Evolutionary conservation across 2,329 filamentous ascomycete species (phyloP).

Genomic region (Cladosporium austrohemisphaericum): DNA sequence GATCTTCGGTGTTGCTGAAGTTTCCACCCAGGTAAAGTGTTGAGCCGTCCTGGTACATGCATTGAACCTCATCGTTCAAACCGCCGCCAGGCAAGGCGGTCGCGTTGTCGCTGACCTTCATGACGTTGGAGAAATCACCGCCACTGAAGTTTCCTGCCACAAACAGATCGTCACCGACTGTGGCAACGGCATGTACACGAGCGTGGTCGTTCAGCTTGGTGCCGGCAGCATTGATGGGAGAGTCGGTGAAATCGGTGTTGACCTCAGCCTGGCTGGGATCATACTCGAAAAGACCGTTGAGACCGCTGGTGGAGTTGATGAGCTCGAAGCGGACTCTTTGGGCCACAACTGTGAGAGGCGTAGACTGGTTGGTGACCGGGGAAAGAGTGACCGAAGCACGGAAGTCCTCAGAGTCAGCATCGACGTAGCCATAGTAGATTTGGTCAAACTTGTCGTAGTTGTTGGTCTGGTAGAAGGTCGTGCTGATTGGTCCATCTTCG

Average conservation of each 20-base stretch:
- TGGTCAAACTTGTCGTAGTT: constrained; percentile 95
- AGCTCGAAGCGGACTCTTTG: constrained; percentile 78
- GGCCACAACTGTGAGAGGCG: constrained; percentile 75
- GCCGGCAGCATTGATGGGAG: constrained; percentile 73
- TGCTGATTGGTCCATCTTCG: constrained; percentile 50
- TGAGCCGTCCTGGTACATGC: constrained; percentile 64
- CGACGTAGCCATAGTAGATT: constrained; percentile 80
- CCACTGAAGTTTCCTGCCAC: constrained; percentile 83
- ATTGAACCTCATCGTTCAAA: constrained; percentile 72
- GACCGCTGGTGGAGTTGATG: constrained; percentile 68
- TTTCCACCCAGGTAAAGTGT: constrained; percentile 76
- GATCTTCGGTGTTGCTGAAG: constrained; percentile 70
- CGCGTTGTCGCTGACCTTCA: constrained; percentile 65
- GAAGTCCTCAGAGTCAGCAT: constrained; percentile 69
- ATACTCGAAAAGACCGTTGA: constrained; percentile 91
- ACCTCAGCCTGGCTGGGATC: constrained; percentile 61
- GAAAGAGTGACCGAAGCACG: constrained; percentile 75
- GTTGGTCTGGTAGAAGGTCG: constrained; percentile 81
- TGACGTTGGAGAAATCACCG: constrained; percentile 66
- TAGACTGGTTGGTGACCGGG: constrained; percentile 62
- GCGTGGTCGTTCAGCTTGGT: constrained; percentile 65
- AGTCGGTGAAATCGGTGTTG: constrained; percentile 63
- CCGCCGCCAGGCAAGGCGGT: constrained; percentile 65
- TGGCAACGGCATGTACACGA: constrained; percentile 64
- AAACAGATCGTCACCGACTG: constrained; percentile 62